Percentiles rank a stretch among this genome's conserved stretches.
Evolutionary conservation across 352 stramenopile genomes (phyloP).

Genomic region (Elongisporangium prolatum): DNA sequence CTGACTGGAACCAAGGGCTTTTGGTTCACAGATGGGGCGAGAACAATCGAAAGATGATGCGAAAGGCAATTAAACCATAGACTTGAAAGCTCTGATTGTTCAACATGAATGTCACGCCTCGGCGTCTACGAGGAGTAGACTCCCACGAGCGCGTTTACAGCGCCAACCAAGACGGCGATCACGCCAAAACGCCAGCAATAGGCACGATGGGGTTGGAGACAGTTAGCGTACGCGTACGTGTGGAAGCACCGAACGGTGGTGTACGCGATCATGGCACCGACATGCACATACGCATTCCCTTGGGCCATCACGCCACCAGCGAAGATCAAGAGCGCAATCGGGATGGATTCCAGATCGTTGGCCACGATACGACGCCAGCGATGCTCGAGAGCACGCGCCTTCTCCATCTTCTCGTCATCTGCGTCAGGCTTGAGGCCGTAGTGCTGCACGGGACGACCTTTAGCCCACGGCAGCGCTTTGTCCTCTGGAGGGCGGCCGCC

Average conservation of each 20-base stretch:
- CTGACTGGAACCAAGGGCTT: too few relatives aligned
- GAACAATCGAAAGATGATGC: too few relatives aligned
- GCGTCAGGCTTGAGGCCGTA: conserved; percentile 29
- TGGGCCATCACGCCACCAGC: conserved; percentile 21
- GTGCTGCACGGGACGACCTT: conserved; percentile 30
- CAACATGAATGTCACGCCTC: too few relatives aligned
- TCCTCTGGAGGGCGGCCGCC: conserved; percentile 48
- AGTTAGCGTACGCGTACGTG: conserved; percentile 41
- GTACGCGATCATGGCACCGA: conserved; percentile 23
- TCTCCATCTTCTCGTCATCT: conserved; percentile 21
- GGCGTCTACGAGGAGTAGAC: conserved; percentile 3
- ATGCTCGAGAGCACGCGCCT: conserved; percentile 28
- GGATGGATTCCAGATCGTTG: conserved; percentile 47
- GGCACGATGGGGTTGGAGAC: conserved; percentile 33
- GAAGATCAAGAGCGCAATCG: conserved; percentile 32
- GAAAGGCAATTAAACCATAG: too few relatives aligned
- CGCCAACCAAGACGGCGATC: conserved; percentile 17
- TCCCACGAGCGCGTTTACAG: conserved; percentile 25
- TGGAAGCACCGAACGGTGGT: conserved; percentile 31
- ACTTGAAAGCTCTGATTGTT: too few relatives aligned
- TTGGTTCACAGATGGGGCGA: too few relatives aligned
- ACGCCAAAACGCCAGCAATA: conserved; percentile 30
- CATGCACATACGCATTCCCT: conserved; percentile 22
- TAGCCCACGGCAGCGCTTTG: conserved; percentile 30
- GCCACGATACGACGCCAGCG: conserved; percentile 38